Base-by-base conservation (phyloP, 2,329 filamentous ascomycete species). In the Aspergillus puulaauensis region DNA sequence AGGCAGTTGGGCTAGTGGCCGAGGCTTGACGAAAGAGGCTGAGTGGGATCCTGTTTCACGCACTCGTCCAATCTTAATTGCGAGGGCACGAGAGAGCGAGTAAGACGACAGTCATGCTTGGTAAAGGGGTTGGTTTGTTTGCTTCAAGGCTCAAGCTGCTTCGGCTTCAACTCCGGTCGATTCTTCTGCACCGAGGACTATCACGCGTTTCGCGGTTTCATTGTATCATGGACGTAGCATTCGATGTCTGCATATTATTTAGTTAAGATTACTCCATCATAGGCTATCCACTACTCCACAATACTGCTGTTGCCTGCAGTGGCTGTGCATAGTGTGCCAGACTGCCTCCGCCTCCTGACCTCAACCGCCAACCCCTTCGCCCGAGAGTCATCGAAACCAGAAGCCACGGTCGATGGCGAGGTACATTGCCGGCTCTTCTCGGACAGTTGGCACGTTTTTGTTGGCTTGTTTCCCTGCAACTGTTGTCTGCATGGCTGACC, bases 381-480 rank as follows among this genome's bases (percentile, higher is more conserved):
- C 40, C 15, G 14, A 46, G 23, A 24, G 37, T 44, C 57, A 69
- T 45, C 64, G 60, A 50, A 71, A 55, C 68, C 69, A 70, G 52
- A 65, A 71, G 27, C 68, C 68, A 46, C 57, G 60, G n/a, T 56
- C 53, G 41, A 71, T 68, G n/a, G 52, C 50, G 12, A 68, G 56
- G 57, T 71, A 65, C 61, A 68, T 63, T 9, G 69, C 69, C 14
- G 52, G 60, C 37, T 71, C 68, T 54, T 69, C 65, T 45, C 67
- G 61, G 37, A 67, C 57, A 64, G 65, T 65, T 63, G 66, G 61
- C 58, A 60, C 14, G 27, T 57, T 56, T 50, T 61, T 61, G 59
- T 62, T 62, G 44, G 62, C 39, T 44, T 21, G 48, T 23, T 53
- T 41, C 31, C 45, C 39, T 31, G 33, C 44, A 33, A 60, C 48